Evolutionary conservation across 2,329 filamentous ascomycete genomes (phyloP).

Genomic region (Talaromyces marneffei): DNA sequence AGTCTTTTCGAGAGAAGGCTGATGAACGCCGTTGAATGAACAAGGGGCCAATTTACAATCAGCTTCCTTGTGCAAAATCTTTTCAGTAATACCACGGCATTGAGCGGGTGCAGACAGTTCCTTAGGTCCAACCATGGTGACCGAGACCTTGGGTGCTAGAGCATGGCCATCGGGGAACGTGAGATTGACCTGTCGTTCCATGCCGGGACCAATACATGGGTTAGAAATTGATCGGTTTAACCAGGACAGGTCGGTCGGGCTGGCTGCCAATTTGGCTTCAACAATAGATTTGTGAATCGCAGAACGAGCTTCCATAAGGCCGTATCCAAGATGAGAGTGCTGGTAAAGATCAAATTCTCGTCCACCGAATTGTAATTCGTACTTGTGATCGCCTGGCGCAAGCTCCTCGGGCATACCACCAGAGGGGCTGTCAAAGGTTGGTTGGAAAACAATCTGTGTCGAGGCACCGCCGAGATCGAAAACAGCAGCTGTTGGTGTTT

Average conservation of each 20-base stretch:
- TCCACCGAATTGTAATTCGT: conserved; percentile 82
- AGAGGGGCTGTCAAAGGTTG: conserved; percentile 70
- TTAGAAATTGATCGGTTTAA: conserved; percentile 66
- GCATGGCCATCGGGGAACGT: conserved; percentile 61
- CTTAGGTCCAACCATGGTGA: conserved; percentile 84
- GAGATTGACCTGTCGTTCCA: conserved; percentile 67
- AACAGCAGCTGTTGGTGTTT: conserved; percentile 83
- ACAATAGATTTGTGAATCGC: conserved; percentile 73
- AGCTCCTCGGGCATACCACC: conserved; percentile 83
- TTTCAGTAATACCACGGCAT: conserved; percentile 85
- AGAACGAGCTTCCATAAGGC: conserved; percentile 89
- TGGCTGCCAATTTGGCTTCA: conserved; percentile 61
- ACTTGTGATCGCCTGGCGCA: conserved; percentile 90
- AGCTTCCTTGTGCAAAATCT: conserved; percentile 80
- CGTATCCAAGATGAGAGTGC: conserved; percentile 95
- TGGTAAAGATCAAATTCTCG: conserved; percentile 91
- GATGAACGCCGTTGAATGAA: conserved; percentile 96
- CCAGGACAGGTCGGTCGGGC: conserved; percentile 61
- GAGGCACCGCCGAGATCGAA: conserved; percentile 96
- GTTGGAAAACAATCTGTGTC: conserved; percentile 97
- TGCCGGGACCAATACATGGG: conserved; percentile 79
- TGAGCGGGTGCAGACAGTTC: conserved; percentile 66
- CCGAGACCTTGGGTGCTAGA: conserved; percentile 58
- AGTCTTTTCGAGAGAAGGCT: conserved; percentile 85
- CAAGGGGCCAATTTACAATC: conserved; percentile 81